Evolutionary conservation across 1,284 basidiomycete species (phyloP).

Genomic region (Ceratobasidium theobromae): DNA sequence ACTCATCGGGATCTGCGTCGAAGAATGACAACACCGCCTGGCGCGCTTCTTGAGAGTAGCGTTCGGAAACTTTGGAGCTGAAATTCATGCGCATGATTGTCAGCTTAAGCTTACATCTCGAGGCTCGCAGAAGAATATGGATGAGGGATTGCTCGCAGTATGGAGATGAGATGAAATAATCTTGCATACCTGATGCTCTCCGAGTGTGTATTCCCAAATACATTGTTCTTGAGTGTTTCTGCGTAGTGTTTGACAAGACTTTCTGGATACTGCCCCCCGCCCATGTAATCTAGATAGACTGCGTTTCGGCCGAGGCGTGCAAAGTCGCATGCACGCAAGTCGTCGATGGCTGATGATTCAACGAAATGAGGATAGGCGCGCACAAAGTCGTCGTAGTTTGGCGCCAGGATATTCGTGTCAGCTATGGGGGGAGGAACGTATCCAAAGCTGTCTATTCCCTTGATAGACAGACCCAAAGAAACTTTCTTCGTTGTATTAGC

Average conservation of each 20-base stretch:
- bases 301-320: slow-evolving; percentile 55
- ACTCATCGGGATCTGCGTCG: slow-evolving; percentile 62
- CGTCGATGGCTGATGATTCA: slow-evolving; percentile 58
- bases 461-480: background rate
- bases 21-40: slow-evolving; percentile 70
- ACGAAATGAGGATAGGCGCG: slow-evolving; percentile 47
- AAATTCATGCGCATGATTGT: slow-evolving; percentile 31
- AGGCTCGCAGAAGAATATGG: too few species aligned
- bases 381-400: slow-evolving; percentile 44
- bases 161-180: too few species aligned
- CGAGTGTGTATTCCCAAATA: slow-evolving; percentile 81
- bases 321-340: slow-evolving; percentile 69
- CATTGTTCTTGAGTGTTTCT: slow-evolving; percentile 61
- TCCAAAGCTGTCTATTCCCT: background rate
- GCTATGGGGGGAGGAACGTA: background rate
- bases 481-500: background rate
- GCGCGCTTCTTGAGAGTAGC: slow-evolving; percentile 66
- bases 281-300: slow-evolving; percentile 78
- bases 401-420: background rate
- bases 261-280: slow-evolving; percentile 72
- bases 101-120: too few species aligned
- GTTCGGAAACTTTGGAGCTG: slow-evolving; percentile 70
- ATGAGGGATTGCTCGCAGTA: too few species aligned
- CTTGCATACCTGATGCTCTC: slow-evolving; percentile 65
- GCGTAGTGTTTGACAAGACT: slow-evolving; percentile 67